Percentiles rank a stretch among this genome's conserved stretches.
phyloP scores from a whole-genome alignment of 2,329 filamentous ascomycete species.

The Periconia sp. region DNA sequence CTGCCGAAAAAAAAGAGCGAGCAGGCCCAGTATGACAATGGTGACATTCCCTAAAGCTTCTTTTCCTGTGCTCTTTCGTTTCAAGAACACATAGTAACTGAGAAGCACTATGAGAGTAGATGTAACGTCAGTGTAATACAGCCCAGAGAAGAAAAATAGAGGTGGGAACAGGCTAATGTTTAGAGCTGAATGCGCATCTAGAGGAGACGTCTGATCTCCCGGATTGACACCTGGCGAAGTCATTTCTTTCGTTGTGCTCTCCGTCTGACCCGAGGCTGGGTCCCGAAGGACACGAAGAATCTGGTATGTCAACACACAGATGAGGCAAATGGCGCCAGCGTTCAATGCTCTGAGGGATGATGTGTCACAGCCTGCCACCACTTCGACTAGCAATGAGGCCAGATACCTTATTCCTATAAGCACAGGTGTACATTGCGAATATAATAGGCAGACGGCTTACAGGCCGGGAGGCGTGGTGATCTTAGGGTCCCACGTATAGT shows the following conservation, averaged over 20 bases:
- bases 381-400: conserved; percentile 46
- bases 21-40: conserved; percentile 62
- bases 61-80: conserved; percentile 22
- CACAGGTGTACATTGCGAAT: conserved; percentile 53
- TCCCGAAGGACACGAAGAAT: conserved; percentile 26
- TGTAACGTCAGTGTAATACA: conserved; percentile 94
- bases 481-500: conserved; percentile 86
- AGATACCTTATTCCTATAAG: conserved; percentile 44
- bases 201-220: conserved; percentile 41
- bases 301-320: conserved; percentile 37
- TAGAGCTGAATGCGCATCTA: conserved; percentile 66
- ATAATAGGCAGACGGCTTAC: conserved; percentile 50
- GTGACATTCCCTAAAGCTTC: conserved; percentile 17
- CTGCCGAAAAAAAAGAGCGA: conserved; percentile 80
- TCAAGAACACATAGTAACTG: conserved; percentile 64
- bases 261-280: conserved; percentile 4
- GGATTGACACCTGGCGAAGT: neutral
- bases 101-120: conserved; percentile 78
- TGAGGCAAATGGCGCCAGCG: conserved; percentile 41
- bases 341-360: conserved; percentile 48
- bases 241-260: neutral
- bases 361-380: conserved; percentile 49
- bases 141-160: conserved; percentile 91
- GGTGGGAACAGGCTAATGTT: conserved; percentile 88
- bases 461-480: conserved; percentile 95